Conservation (phyloP, 495 filamentous ascomycete species). For the Hypoxylon trugodes region DNA sequence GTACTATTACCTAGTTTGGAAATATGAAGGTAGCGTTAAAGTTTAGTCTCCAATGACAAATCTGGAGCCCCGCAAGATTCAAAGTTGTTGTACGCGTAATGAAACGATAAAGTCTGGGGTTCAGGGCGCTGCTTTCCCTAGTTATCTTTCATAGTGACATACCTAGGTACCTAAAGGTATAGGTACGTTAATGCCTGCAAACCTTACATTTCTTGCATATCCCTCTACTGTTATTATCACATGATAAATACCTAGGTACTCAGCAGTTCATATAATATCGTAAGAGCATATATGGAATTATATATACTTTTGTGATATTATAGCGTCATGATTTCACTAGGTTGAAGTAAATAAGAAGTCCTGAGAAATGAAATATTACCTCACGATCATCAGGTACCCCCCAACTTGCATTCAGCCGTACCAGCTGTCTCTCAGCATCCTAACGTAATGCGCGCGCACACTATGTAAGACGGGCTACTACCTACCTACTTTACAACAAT, state of each 20-base stretch:
- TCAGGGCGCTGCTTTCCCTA: neutral
- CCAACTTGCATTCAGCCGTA: constrained; percentile 37
- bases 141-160: neutral
- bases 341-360: neutral
- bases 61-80: constrained; percentile 37
- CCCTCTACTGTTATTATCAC: no score
- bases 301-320: no score
- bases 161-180: neutral
- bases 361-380: constrained; percentile 8
- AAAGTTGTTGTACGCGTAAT: constrained; percentile 26
- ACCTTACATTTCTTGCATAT: constrained; percentile 4
- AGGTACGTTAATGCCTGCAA: neutral
- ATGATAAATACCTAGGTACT: constrained; percentile 1
- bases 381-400: constrained; percentile 29
- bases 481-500: constrained; percentile 8
- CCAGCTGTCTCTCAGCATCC: constrained; percentile 21
- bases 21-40: constrained; percentile 2
- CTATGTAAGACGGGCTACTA: constrained; percentile 30
- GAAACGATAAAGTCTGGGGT: constrained; percentile 31
- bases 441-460: constrained; percentile 2
- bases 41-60: constrained; percentile 24
- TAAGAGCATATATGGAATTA: no score
- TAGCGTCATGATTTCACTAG: constrained; percentile 25
- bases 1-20: neutral
- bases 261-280: neutral